Conservation (phyloP, 768 basidiomycete genomes). For the Podaxis pistillaris region DNA sequence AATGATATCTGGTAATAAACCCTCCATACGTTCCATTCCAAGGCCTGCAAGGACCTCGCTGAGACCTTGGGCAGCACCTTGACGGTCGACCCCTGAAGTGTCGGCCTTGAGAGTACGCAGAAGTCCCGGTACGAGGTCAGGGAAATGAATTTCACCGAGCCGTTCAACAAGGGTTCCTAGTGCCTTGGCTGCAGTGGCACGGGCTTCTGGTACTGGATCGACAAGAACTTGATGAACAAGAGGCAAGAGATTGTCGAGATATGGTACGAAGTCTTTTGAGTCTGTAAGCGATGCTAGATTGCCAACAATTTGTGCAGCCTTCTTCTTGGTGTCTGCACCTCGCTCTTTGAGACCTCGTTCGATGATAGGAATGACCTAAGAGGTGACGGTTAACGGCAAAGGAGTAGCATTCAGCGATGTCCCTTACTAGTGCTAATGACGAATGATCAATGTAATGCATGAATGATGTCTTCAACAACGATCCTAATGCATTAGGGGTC, state of each 20-base stretch:
- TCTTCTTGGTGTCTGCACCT: slow-evolving; percentile 91
- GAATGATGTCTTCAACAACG: slow-evolving; percentile 91
- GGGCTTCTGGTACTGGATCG: slow-evolving; percentile 96
- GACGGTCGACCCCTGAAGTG: slow-evolving; percentile 92
- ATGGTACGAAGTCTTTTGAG: slow-evolving; percentile 91
- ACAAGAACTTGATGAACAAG: slow-evolving; percentile 90
- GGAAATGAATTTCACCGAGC: slow-evolving; percentile 92
- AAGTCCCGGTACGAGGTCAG: slow-evolving; percentile 89
- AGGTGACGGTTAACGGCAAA: background rate
- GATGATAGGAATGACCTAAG: slow-evolving; percentile 88
- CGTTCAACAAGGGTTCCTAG: slow-evolving; percentile 96
- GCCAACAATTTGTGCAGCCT: slow-evolving; percentile 96
- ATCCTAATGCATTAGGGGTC: slow-evolving; percentile 80
- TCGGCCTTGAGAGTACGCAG: slow-evolving; percentile 88
- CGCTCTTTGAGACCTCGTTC: slow-evolving; percentile 92
- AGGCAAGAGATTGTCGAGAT: slow-evolving; percentile 85
- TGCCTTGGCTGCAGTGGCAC: slow-evolving; percentile 96
- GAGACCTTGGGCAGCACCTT: slow-evolving; percentile 96
- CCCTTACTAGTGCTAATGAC: slow-evolving; percentile 81
- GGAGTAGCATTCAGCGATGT: background rate
- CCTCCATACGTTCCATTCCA: slow-evolving; percentile 97
- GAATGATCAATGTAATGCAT: slow-evolving; percentile 98
- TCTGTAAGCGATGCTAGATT: slow-evolving; percentile 90
- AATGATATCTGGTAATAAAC: slow-evolving; percentile 91
- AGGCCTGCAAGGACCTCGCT: slow-evolving; percentile 93